Evolutionary conservation across 2,329 filamentous ascomycete genomes (phyloP), one percentile per base, ranked within the genome.

Genomic region (Stachybotrys chlorohalonatus): DNA sequence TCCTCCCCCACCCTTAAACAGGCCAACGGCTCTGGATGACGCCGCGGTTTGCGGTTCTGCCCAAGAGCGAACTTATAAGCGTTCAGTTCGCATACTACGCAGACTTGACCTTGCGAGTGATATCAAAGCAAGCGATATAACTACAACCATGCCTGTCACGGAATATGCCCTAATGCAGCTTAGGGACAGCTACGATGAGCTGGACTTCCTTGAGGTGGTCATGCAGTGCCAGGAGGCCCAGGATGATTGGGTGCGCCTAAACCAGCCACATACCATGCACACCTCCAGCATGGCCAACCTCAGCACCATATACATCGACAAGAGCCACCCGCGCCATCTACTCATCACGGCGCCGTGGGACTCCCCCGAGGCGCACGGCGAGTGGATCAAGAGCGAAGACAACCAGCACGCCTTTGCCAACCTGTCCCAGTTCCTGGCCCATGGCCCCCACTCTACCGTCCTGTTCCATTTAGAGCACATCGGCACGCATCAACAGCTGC

Each of bases 341-440:
- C 64, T 79, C 58, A 67, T 79, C 58, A 73, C 72, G 5, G 72
- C 75, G 16, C 68, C 71, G 11, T 79, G 76, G 77, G 66, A 70
- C 54, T 74, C 71, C 0, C 66, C 68, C 17, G 68, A 67, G 13
- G 69, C 68, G 6, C 75, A 79, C 55, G 57, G 56, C 50, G 58
- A 68, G 52, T 80, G 77, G 76, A 70, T 77, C 51, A 63, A 66
- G 49, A 74, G 70, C 52, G 58, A 65, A 3, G 72, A 72, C 36
- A 78, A 79, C 60, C 57, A 66, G 52, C 52, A 56, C 6, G 61
- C 66, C 53, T 72, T 74, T 57, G 63, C 60, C 16, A 60, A 62
- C 30, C 59, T 78, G 11, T 57, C 55, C 30, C 54, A 58, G 4
- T 69, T 71, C 53, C 65, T 76, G 45, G 63, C 64, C 6, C 63